Base-by-base conservation (phyloP, 805 yeast species). In the Saccharomycopsis oosterbeekiorum region DNA sequence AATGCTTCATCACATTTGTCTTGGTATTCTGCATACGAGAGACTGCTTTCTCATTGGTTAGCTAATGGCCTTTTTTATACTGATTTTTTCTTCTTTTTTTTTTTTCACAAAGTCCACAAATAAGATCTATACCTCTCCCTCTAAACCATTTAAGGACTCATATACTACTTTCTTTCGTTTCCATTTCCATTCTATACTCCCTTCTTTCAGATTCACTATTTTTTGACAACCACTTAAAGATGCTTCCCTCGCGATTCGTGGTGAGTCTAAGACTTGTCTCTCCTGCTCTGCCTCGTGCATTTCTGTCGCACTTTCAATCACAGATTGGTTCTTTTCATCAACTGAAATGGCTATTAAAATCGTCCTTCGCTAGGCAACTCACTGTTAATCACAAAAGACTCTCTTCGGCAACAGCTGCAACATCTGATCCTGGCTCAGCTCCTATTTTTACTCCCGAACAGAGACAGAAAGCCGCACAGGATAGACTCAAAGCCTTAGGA, bases 401-500 rank as follows among this genome's bases (percentile, higher is more conserved):
- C 15, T 17, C 51, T 15, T 26, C 47, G 12, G 24, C 51, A 14
- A 43, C 21, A n/a, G 5, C 51, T n/a, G 26, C 51, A 17, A 17
- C 21, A 8, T 10, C 26, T 9, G 34, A 29, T 29, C 34, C 34
- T 29, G 34, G 34, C 34, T 43, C 12, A 8, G 36, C 29, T 4
- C 29, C 64, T 10, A 19, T 61, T 9, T 61, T 63, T 55, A 61
- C 61, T 24, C 56, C 55, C 17, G 61, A 63, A 55, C 59, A 63
- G 47, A 21, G 51, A 26, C 26, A 58, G 56, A n/a, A 39, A 41
- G 89, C 86, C 9, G 76, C 79, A 53, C 71, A 76, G 36, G 80
- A 81, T 12, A 75, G 91, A 64, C 55, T 75, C 17, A 70, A 76
- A 1, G 81, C 80, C 0, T 68, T 82, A 42, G 81, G 80, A 1